Base-by-base conservation (phyloP, 331 rosid genomes). In the Malus hybrid region DNA sequence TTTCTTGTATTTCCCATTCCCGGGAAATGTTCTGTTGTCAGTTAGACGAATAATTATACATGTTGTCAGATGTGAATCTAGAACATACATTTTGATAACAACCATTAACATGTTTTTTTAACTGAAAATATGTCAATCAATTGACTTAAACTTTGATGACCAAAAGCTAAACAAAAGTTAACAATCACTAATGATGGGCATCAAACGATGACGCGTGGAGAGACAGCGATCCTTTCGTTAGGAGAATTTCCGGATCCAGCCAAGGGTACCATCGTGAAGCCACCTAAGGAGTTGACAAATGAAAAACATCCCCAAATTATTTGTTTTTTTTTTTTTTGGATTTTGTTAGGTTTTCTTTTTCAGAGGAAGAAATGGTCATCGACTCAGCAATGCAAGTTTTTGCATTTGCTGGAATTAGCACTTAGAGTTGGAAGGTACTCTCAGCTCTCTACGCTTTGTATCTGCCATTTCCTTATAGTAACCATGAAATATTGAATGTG, bases 251-350 rank as follows among this genome's bases (percentile, higher is more conserved):
- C 67, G 10, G 3, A 8, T 10, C 48, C 33, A 16, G 42, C 18
- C 19, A 76, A 32, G 42, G 24, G 68, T 20, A 20, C 19, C 76
- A 36, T 71, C 16, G 15, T 78, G 16, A 66, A 78, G n/a, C 64
- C 68, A 19, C 76, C 81, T 12, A 34, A 78, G 30, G 76, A 78
- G 66, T 39, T 71, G 2, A 55, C 53, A 28, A 71, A 70, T 63
- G 81, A 71, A 24, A 28, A 36, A 36, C 10, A 36, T 36, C 3
- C 42, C 42, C 52, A 7, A 28, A 70, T 36, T 36, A 8, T 36
- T 36, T 1, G 3, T 2, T 24, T 24, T 24, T 24, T 36, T 36
- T 36, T 28, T 36, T 8, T 9, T 8, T 9, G 44, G 44, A 36
- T 36, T 36, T 36, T 36, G 42, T 8, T 36, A 36, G 42, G 42